phyloP scores from a whole-genome alignment of 2,329 filamentous ascomycete species.

The Aureobasidium sp. region DNA sequence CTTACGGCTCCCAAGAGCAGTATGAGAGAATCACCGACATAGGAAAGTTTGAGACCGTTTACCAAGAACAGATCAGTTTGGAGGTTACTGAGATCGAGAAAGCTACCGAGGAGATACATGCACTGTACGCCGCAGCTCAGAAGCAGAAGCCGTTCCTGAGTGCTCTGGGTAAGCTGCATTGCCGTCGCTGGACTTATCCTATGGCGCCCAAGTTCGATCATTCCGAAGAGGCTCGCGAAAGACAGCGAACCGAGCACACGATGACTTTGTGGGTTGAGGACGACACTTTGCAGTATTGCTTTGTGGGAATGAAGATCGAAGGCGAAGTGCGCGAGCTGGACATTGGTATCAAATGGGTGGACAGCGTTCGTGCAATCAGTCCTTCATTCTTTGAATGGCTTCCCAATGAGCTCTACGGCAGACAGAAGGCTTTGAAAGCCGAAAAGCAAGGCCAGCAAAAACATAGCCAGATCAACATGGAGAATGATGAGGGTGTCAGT shows the following conservation, averaged over 20 bases:
- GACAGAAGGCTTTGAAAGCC: slow-evolving; percentile 16
- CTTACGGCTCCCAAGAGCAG: slow-evolving; percentile 34
- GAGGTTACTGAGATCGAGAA: slow-evolving; percentile 51
- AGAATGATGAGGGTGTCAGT: neutral
- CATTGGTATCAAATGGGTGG: slow-evolving; percentile 30
- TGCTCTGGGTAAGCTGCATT: slow-evolving; percentile 48
- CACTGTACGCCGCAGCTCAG: slow-evolving; percentile 42
- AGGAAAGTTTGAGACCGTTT: slow-evolving; percentile 35
- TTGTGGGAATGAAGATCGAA: slow-evolving; percentile 49
- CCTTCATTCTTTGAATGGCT: slow-evolving; percentile 40
- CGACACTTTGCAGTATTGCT: slow-evolving; percentile 49
- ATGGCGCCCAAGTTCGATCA: slow-evolving; percentile 17
- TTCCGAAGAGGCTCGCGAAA: slow-evolving; percentile 27
- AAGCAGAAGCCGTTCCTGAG: slow-evolving; percentile 37
- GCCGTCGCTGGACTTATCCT: slow-evolving; percentile 44
- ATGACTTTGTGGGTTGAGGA: slow-evolving; percentile 62
- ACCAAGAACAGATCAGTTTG: slow-evolving; percentile 50
- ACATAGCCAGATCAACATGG: neutral
- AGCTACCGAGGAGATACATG: slow-evolving; percentile 38
- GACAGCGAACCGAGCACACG: slow-evolving; percentile 40
- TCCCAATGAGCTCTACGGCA: slow-evolving; percentile 35
- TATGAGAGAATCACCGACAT: slow-evolving; percentile 22
- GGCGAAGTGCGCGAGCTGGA: slow-evolving; percentile 28
- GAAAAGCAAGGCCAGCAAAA: slow-evolving; percentile 1
- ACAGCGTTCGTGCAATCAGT: slow-evolving; percentile 33